Conservation (phyloP, 139 green algal genomes). For the Chlorella sp. region DNA sequence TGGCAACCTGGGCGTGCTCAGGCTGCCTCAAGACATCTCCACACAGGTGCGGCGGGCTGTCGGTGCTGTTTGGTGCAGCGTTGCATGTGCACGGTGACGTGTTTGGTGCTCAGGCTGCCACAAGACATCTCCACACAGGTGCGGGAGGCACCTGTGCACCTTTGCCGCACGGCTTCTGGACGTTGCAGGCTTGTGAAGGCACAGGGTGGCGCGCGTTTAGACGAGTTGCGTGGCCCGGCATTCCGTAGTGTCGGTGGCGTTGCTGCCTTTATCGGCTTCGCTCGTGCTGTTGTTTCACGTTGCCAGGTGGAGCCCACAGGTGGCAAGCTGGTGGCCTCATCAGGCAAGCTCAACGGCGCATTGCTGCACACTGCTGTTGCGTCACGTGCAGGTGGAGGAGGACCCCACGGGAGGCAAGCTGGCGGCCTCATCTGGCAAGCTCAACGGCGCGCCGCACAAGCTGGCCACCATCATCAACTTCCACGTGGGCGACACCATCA, state of each 20-base stretch:
- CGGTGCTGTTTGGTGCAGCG: neutral
- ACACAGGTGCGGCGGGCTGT: constrained; percentile 44
- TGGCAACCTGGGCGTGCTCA: constrained; percentile 85
- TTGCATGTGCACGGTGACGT: no score
- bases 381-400: constrained; percentile 87
- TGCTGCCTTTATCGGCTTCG: no score
- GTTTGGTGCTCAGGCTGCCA: constrained; percentile 68
- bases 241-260: no score
- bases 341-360: constrained; percentile 74
- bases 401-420: constrained; percentile 94
- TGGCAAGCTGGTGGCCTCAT: constrained; percentile 71
- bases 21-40: constrained; percentile 82
- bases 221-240: neutral
- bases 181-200: neutral
- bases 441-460: constrained; percentile 93
- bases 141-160: neutral
- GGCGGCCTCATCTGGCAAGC: constrained; percentile 43
- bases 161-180: neutral
- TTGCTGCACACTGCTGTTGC: no score
- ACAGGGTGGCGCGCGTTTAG: neutral
- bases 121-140: constrained; percentile 79
- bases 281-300: no score
- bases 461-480: constrained; percentile 76
- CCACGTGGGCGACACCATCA: constrained; percentile 92
- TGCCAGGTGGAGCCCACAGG: constrained; percentile 94